Percentiles rank a stretch among this genome's conserved stretches.
phyloP scores from a whole-genome alignment of 2,329 filamentous ascomycete species.

The Geosmithia flava region DNA sequence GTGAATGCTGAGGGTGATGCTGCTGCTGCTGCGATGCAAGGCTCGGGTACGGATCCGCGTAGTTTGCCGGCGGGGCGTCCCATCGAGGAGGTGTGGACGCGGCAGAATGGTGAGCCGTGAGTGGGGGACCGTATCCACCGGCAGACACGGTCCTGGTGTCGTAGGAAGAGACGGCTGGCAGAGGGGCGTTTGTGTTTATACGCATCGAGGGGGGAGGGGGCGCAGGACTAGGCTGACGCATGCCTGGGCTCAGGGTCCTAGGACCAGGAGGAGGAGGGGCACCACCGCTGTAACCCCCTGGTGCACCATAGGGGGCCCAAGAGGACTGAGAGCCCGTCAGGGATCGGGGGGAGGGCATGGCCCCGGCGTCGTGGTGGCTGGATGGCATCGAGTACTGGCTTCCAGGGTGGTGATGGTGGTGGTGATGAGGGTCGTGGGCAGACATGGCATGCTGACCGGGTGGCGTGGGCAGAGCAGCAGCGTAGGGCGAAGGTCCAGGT shows the following conservation, averaged over 20 bases:
- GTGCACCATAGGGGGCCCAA: slow-evolving; percentile 33
- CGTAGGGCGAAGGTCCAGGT: slow-evolving; percentile 22
- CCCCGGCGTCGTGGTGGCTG: slow-evolving; percentile 35
- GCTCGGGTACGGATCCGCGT: slow-evolving; percentile 24
- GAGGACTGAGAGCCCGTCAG: slow-evolving; percentile 31
- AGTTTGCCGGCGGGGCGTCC: slow-evolving; percentile 24
- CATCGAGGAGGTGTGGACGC: slow-evolving; percentile 22
- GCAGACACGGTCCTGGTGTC: slow-evolving; percentile 19
- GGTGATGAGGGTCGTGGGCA: slow-evolving; percentile 11
- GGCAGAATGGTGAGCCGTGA: slow-evolving; percentile 21
- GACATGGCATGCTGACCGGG: slow-evolving; percentile 20
- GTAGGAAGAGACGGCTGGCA: slow-evolving; percentile 26
- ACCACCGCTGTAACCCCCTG: slow-evolving; percentile 12
- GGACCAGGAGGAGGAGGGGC: slow-evolving; percentile 11
- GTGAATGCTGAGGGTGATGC: slow-evolving; percentile 17
- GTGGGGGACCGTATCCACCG: slow-evolving; percentile 23
- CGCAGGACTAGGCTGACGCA: slow-evolving; percentile 21
- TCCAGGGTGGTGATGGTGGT: slow-evolving; percentile 15
- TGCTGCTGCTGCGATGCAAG: slow-evolving; percentile 27
- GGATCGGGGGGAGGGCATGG: slow-evolving; percentile 39
- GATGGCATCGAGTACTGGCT: slow-evolving; percentile 26
- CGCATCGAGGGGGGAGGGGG: slow-evolving; percentile 21
- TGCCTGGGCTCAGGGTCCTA: slow-evolving; percentile 28
- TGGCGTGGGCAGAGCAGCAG: slow-evolving; percentile 30
- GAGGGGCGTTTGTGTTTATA: slow-evolving; percentile 18